Percentiles rank a stretch among this genome's conserved stretches.
These are phyloP conservation scores for Lactarius trivialis DNA, from an alignment of 768 basidiomycete species.

Conservation along the genomic window DNA sequence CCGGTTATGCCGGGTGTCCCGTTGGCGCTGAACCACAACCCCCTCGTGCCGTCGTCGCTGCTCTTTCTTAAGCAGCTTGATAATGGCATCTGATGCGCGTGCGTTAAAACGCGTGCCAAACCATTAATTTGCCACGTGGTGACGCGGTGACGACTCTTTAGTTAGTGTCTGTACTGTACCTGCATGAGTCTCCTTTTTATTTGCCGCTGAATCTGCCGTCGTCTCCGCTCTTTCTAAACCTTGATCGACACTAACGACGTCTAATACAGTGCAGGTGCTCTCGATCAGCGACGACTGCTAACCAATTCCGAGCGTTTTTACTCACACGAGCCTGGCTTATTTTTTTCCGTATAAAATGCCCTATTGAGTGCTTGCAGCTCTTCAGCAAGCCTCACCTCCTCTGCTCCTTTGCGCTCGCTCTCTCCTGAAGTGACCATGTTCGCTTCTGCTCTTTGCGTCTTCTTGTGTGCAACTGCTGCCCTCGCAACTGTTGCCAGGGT, in stretches of 20 bases:
- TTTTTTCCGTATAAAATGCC: not conserved
- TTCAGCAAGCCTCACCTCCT: not conserved
- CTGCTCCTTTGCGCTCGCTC: not conserved
- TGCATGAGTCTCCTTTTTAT: not conserved
- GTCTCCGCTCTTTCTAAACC: no score
- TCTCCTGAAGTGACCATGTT: not conserved
- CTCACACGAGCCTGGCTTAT: no score
- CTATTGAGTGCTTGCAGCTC: not conserved
- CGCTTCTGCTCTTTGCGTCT: constrained; percentile 26
- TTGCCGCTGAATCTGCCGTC: no score
- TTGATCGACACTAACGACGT: no score
- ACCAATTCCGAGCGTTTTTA: no score
- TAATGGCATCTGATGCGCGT: not conserved
- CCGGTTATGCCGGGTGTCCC: not conserved
- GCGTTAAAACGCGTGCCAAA: not conserved
- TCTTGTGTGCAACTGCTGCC: constrained; percentile 28
- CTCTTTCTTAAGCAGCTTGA: not conserved
- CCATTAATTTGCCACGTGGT: not conserved
- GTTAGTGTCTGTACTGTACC: not conserved
- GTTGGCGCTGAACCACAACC: not conserved
- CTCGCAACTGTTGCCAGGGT: constrained; percentile 26
- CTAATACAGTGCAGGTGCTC: no score
- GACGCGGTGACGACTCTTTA: not conserved
- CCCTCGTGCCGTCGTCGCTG: not conserved
- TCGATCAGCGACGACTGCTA: no score